A percentile compares a stretch with the other conserved stretches of the same genome.
Evolutionary conservation across 2,329 filamentous ascomycete genomes (phyloP).

Genomic region (Huntiella omanensis): DNA sequence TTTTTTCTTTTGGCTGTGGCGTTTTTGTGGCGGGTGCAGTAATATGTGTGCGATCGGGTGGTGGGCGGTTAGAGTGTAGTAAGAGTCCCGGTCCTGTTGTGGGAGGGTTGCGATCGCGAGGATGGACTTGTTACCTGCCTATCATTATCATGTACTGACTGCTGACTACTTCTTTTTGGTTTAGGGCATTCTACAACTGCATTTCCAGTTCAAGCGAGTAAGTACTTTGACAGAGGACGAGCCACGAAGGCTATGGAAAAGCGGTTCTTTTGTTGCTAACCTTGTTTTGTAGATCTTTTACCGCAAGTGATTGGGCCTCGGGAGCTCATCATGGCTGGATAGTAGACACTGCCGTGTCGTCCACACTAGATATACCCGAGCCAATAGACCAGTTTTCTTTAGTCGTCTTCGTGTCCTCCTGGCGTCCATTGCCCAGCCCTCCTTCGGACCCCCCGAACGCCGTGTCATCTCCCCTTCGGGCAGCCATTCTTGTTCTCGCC

Average conservation of each 20-base stretch:
- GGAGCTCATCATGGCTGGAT: background rate
- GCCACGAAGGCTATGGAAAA: too few species aligned
- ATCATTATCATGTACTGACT: background rate
- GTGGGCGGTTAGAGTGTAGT: too few species aligned
- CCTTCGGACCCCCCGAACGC: background rate
- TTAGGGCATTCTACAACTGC: slow-evolving; percentile 82
- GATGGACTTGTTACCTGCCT: too few species aligned
- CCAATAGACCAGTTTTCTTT: background rate
- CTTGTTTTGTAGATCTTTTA: slow-evolving; percentile 30
- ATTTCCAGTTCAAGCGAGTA: slow-evolving; percentile 98
- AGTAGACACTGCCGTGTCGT: background rate
- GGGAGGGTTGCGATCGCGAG: too few species aligned
- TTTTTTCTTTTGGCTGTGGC: slow-evolving; percentile 7
- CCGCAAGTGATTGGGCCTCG: slow-evolving; percentile 25
- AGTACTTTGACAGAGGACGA: slow-evolving; percentile 12
- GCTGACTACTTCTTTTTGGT: slow-evolving; percentile 10
- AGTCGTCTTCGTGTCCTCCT: background rate
- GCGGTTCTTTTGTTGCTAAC: slow-evolving; percentile 2
- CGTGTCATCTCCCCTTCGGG: background rate
- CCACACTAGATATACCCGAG: background rate
- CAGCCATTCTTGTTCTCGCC: background rate
- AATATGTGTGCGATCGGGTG: slow-evolving; percentile 4
- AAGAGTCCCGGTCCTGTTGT: too few species aligned
- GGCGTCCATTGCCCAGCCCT: background rate
- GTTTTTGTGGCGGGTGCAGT: slow-evolving; percentile 5